Evolutionary conservation across 495 filamentous ascomycete genomes (phyloP).

Genomic region (Peziza echinospora): DNA sequence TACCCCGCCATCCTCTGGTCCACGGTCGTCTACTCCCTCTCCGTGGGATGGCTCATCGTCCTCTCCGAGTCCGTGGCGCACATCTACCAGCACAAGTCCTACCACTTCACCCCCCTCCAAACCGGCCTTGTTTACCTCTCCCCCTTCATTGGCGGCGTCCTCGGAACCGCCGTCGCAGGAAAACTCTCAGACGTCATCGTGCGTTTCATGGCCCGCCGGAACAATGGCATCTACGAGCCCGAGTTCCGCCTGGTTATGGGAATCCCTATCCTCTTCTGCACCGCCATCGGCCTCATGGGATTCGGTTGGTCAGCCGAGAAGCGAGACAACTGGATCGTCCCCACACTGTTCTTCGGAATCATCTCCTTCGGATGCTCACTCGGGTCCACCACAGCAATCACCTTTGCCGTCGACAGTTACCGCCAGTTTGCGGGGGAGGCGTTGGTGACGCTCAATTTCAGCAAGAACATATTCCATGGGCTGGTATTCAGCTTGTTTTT

Average conservation of each 20-base stretch:
- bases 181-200: constrained; percentile 73
- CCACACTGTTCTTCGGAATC: constrained; percentile 77
- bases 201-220: constrained; percentile 53
- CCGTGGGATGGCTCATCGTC: constrained; percentile 90
- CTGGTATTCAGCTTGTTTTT: constrained; percentile 83
- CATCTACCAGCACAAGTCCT: constrained; percentile 48
- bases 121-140: constrained; percentile 78
- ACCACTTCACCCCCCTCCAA: constrained; percentile 59
- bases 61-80: constrained; percentile 67
- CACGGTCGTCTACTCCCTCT: constrained; percentile 62
- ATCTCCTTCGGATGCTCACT: constrained; percentile 87
- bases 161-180: constrained; percentile 79
- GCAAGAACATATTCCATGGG: constrained; percentile 83
- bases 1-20: constrained; percentile 90
- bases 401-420: constrained; percentile 85
- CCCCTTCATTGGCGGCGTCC: constrained; percentile 69
- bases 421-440: constrained; percentile 88
- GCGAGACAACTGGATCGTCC: constrained; percentile 68
- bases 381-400: constrained; percentile 83
- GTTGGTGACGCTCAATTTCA: constrained; percentile 82
- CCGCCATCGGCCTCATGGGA: constrained; percentile 71
- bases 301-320: constrained; percentile 74
- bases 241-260: constrained; percentile 92
- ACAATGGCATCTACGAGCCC: constrained; percentile 84
- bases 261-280: constrained; percentile 54